These are phyloP conservation scores for Cytospora paraplurivora DNA, from an alignment of 2,329 filamentous ascomycete genomes.

Conservation along the genomic window DNA sequence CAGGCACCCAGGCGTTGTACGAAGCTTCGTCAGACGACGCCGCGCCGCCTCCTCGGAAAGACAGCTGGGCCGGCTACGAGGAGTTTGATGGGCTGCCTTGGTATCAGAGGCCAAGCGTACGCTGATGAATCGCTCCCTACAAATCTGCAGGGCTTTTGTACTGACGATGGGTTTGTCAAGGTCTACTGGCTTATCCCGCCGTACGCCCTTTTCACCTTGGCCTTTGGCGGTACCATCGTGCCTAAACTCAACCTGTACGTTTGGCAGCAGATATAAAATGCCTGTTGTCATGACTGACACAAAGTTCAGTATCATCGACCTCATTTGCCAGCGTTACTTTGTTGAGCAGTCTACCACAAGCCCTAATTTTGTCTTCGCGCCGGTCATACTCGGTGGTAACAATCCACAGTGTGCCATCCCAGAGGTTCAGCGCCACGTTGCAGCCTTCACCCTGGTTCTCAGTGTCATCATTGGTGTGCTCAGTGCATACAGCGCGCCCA, in stretches of 20 bases:
- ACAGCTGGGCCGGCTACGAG: constrained; percentile 51
- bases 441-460: constrained; percentile 76
- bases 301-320: constrained; percentile 63
- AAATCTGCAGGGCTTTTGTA: constrained; percentile 2
- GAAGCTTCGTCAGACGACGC: constrained; percentile 29
- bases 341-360: constrained; percentile 63
- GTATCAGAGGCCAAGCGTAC: constrained; percentile 65
- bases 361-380: constrained; percentile 61
- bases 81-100: constrained; percentile 65
- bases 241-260: constrained; percentile 79
- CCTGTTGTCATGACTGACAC: constrained; percentile 14
- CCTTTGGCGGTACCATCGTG: constrained; percentile 83
- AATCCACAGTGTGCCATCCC: constrained; percentile 81
- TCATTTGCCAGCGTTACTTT: constrained; percentile 85
- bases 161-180: constrained; percentile 46
- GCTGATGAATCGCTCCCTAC: constrained; percentile 52
- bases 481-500: constrained; percentile 79
- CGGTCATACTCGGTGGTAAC: constrained; percentile 66
- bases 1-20: constrained; percentile 31
- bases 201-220: constrained; percentile 79
- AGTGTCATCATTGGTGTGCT: constrained; percentile 75
- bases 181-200: constrained; percentile 82
- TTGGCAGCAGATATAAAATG: neutral
- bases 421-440: constrained; percentile 74
- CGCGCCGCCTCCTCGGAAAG: constrained; percentile 27